Base-by-base conservation (phyloP, 768 basidiomycete genomes). In the Lanmaoa rubissima region DNA sequence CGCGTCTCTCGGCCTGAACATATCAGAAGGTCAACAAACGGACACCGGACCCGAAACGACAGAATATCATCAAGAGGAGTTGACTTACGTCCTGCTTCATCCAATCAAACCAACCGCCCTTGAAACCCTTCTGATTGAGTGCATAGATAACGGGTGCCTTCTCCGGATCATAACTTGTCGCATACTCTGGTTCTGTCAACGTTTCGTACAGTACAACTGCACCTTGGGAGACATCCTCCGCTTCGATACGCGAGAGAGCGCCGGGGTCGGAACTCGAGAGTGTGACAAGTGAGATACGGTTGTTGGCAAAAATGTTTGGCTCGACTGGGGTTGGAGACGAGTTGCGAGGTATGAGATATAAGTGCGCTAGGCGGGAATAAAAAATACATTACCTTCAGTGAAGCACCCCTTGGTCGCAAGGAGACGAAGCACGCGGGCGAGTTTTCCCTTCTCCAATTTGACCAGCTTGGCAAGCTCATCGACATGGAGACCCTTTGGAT, bases 381-480 rank as follows among this genome's bases (percentile, higher is more conserved):
- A 2, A n/a, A 42, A 52, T 9, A 4, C 46, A 24, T 46, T 42
- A 60, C 73, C 66, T 66, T 74, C 74, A 1, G 40, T 61, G 53
- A 74, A 74, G 42, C 64, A 70, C 13, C 71, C 69, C 31, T 65
- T 66, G 16, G 65, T 61, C 0, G 73, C 67, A 28, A 74, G 71
- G 7, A 65, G 54, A 35, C 73, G 68, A 19, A 74, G 60, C 21
- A 73, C 48, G 4, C 69, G 71, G 41, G 59, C 45, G 16, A 73
- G 69, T 41, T 74, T 74, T 2, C 60, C 61, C 41, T 58, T 60
- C 42, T 71, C 67, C 36, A 72, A 32, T 10, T 47, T 55, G 19
- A 70, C 64, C 43, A 60, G 39, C 47, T 60, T 55, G n/a, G 67
- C 44, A 13, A 74, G 65, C 46, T 71, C 63, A 1, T 61, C 53